Base-by-base conservation (phyloP, 805 yeast genomes). In the Sungouiella blattae region DNA sequence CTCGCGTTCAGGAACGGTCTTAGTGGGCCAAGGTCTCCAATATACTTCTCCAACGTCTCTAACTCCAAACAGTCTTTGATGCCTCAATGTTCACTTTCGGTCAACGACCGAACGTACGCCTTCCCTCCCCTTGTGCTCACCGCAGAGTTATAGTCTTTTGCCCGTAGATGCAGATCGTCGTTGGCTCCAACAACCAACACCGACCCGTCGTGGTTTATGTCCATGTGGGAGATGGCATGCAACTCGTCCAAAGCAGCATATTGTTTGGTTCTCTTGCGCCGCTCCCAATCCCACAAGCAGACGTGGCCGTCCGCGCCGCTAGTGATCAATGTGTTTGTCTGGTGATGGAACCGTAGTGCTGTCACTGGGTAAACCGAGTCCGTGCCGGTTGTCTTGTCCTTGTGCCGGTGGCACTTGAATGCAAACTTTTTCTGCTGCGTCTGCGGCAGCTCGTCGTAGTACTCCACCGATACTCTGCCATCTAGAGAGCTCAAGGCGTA, bases 391-490 rank as follows among this genome's bases (percentile, higher is more conserved):
- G 37, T 33, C 28, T 53, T 49, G 33, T 68, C 64, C 29, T 66
- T 56, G 18, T 43, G 37, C 21, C 95, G 60, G 56, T 87, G 96
- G 41, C 95, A 82, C 50, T 87, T 78, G 67, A 87, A 87, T 0
- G 95, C 91, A 55, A 80, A 88, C 37, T 65, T 60, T 1, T 57
- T 45, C 33, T 62, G 72, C 39, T 61, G 68, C 4, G 52, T 50
- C 28, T 60, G 60, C 2, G 69, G 65, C 3, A 69, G 56, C 4
- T 76, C 71, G 36, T 78, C 76, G 35, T 80, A 75, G 47, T 69
- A 80, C 42, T 86, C 91, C 18, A 87, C 74, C 0, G 88, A 79
- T 1, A 83, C 87, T 18, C 94, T 64, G 0, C 95, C 95, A 49
- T 86, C 95, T n/a, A 87, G 68, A 1, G 91, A 80, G 18, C 87